Evolutionary conservation across 129 eudicot genomes (phyloP), one percentile per base, ranked within the genome.

Genomic region (Ambrosia trifida): DNA sequence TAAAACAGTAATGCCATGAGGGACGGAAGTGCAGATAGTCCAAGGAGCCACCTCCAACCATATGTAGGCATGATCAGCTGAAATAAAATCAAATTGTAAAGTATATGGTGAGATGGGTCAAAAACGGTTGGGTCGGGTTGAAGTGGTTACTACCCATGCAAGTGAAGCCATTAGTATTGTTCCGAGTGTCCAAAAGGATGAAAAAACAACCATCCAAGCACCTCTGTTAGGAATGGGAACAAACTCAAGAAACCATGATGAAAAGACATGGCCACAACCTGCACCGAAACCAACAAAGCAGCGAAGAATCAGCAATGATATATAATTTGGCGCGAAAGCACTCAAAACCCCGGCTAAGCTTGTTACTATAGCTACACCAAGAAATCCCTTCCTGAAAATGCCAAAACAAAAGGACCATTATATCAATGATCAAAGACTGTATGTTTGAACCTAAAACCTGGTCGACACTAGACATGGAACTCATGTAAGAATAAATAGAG

Each of bases 31-130:
- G 89, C 86, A 16, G 96, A 89, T 69, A 86, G 58, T 74, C 78
- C 92, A 30, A 89, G 82, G 68, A 86, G 64, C 92, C 86, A 86
- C 63, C 96, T 89, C 96, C 96, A 86, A 72, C 92, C 92, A 60
- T 84, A 78, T 52, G 72, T 73, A 40, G 96, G 96, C 96, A 89
- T 80, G 56, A 86, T 73, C 45, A 80, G 75, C 92, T 89, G 74
- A 73, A 75, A 53, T 4, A 64, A 20, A 20, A 70, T 35, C 43
- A 38, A 38, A 38, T 38, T 38, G 9, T 38, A 38, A 38, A 6
- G 9, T 9, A 36, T 36, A 36, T 36, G 41, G 1, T 36, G 41
- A 4, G 41, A 36, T 7, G 7, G 41, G 41, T 4, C 6, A 3
- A 36, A 36, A 36, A 0, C 7, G 41, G 41, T 36, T 36, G 41